Evolutionary conservation across 768 basidiomycete species (phyloP).

Genomic region (Trametes elegans): DNA sequence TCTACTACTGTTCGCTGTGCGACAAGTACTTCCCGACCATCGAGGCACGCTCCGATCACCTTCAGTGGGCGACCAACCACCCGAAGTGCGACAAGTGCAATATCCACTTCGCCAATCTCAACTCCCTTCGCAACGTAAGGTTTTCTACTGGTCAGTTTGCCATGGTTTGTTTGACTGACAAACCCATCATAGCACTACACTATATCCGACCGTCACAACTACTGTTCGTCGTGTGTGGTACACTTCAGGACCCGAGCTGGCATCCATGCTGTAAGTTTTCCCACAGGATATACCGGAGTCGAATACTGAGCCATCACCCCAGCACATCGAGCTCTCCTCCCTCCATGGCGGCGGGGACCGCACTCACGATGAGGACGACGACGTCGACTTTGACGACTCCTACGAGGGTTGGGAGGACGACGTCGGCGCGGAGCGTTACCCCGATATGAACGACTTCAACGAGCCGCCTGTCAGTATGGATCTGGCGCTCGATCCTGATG

Average conservation of each 20-base stretch:
- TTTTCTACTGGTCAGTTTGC: neutral
- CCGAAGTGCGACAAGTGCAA: slow-evolving; percentile 32
- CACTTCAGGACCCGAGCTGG: slow-evolving; percentile 31
- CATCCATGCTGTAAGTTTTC: slow-evolving; percentile 26
- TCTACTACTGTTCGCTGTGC: slow-evolving; percentile 35
- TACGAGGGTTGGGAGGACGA: slow-evolving; percentile 35
- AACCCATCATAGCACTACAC: slow-evolving; percentile 28
- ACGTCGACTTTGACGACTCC: slow-evolving; percentile 24
- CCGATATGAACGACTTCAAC: slow-evolving; percentile 21
- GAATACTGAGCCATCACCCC: neutral
- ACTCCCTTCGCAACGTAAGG: slow-evolving; percentile 31
- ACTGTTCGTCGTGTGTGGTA: slow-evolving; percentile 31
- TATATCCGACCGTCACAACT: slow-evolving; percentile 31
- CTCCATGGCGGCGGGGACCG: slow-evolving; percentile 30
- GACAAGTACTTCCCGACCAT: slow-evolving; percentile 32
- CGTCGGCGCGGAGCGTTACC: slow-evolving; percentile 25
- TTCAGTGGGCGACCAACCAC: slow-evolving; percentile 30
- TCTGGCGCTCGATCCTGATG: neutral
- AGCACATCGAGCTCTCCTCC: slow-evolving; percentile 32
- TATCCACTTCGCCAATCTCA: slow-evolving; percentile 32
- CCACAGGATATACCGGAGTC: neutral
- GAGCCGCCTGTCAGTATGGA: neutral
- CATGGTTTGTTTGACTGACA: neutral
- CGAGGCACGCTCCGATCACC: slow-evolving; percentile 30
- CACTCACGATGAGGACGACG: slow-evolving; percentile 19